Base-by-base conservation (phyloP, 495 filamentous ascomycete species). In the Penicillium dipodomyicola region DNA sequence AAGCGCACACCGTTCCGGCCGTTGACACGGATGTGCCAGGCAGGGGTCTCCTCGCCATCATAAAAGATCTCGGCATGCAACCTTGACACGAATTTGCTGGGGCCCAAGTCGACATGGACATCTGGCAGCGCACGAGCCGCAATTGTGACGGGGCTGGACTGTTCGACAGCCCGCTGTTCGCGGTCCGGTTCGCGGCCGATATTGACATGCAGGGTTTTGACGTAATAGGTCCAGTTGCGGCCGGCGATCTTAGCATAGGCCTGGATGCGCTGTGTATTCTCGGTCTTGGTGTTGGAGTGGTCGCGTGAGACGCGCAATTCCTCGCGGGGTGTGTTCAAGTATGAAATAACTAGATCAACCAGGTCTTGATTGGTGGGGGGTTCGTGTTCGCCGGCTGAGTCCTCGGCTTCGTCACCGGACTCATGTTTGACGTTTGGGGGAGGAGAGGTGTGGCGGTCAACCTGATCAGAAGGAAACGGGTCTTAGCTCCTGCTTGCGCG, bases 231-330 rank as follows among this genome's bases (percentile, higher is more conserved):
- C 94, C 94, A 98, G 64, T 91, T 87, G 52, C 84, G 82, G 33
- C 92, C 94, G 37, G 91, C 86, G 58, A 98, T 88, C 73, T 96
- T 96, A 15, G 94, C 94, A 70, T 92, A 98, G 19, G 95, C 94
- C 64, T 87, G 84, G 61, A 92, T 87, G 27, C 86, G 87, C 52
- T 87, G 81, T 39, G 77, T 79, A 52, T 86, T 86, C 58, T 89
- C 84, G 49, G 80, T 78, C 67, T 87, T 86, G 59, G 87, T 84
- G 54, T 90, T 96, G 45, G 86, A 79, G 66, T 89, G 84, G 60
- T 95, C 87, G 61, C 78, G 80, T 57, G 84, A 83, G 12, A 89
- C 93, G 61, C 87, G 83, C 27, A 87, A 79, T 32, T 79, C 75
- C 33, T 84, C 77, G 33, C 77, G 73, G 11, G 87, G 77, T 35